Evolutionary conservation across 164 flowering plant species (phyloP).

Genomic region (Annona squamosa): DNA sequence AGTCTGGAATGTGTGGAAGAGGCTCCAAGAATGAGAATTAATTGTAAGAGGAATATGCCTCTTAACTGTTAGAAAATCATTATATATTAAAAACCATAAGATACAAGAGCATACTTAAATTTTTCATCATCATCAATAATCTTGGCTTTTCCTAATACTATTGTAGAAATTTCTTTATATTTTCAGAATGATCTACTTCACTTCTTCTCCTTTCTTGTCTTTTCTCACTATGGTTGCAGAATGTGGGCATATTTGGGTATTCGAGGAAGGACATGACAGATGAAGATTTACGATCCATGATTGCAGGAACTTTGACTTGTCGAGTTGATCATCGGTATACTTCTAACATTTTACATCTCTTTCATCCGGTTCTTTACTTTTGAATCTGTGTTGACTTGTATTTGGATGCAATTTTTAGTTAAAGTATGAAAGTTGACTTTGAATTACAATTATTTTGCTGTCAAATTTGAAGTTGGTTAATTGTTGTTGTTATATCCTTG

Average conservation of each 20-base stretch:
- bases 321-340: conserved; percentile 62
- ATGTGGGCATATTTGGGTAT: conserved; percentile 46
- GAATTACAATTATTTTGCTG: neutral
- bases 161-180: too few species aligned
- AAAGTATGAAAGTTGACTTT: neutral
- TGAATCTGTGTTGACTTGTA: neutral
- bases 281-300: conserved; percentile 46
- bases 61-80: too few species aligned
- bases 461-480: neutral
- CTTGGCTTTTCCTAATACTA: too few species aligned
- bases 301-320: conserved; percentile 53
- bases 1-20: too few species aligned
- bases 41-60: too few species aligned
- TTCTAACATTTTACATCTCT: neutral
- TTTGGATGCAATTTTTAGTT: neutral
- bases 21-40: too few species aligned
- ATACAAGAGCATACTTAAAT: too few species aligned
- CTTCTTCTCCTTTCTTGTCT: neutral
- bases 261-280: conserved; percentile 54
- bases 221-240: conserved; percentile 27
- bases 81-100: too few species aligned
- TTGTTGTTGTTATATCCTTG: neutral
- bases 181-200: neutral
- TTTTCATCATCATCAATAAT: too few species aligned
- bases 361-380: neutral